A percentile compares a stretch with the other conserved stretches of the same genome.
Conservation (phyloP, 352 stramenopile genomes). For the Elongisporangium anandrum region DNA sequence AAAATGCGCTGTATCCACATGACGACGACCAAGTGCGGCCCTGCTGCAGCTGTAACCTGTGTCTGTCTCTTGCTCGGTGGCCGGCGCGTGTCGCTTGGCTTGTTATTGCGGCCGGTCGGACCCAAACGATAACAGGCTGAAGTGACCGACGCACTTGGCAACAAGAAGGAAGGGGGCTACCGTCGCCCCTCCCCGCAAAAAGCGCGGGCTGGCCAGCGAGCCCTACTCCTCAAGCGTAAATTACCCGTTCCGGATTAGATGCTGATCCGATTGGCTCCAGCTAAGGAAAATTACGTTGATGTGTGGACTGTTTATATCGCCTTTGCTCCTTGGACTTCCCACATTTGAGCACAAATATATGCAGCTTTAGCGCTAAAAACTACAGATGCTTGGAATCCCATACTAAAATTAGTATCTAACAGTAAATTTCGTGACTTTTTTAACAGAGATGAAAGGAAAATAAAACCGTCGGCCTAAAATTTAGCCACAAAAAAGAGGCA, state of each 20-base stretch:
- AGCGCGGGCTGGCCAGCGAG: background rate
- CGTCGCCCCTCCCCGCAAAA: background rate
- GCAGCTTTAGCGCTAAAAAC: background rate
- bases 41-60: background rate
- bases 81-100: background rate
- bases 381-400: background rate
- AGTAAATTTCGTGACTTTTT: background rate
- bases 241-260: background rate
- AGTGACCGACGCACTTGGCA: background rate
- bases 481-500: background rate
- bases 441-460: background rate
- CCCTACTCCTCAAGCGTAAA: background rate
- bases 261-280: background rate
- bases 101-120: background rate
- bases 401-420: background rate
- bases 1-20: conserved; percentile 73
- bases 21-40: background rate
- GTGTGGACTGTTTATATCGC: background rate
- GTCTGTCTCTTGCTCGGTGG: background rate
- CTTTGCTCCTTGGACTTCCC: background rate
- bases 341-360: too few species aligned
- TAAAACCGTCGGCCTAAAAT: background rate
- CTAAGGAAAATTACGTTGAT: background rate
- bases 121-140: background rate
- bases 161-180: background rate